Base-by-base conservation (phyloP, 2,329 filamentous ascomycete species). In the Phaeoacremonium minimum region DNA sequence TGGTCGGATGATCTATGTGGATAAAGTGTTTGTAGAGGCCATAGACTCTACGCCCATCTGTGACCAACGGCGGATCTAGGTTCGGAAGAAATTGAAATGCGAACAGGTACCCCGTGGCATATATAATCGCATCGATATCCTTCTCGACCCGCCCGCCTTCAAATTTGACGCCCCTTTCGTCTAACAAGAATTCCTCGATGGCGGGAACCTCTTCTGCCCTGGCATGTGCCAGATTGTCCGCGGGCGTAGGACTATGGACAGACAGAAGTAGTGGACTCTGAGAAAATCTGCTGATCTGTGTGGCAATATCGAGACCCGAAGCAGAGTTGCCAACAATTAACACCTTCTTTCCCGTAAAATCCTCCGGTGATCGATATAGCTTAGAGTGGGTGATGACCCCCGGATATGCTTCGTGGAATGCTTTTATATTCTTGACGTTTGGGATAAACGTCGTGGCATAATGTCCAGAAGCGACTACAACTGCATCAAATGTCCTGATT, bases 91-190 rank as follows among this genome's bases (percentile, higher is more conserved):
- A 96, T 0, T 89, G 88, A 40, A 85, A 85, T 5, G 83, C 81
- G 61, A 87, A 95, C 38, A 95, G 76, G 51, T 94, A 97, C 1
- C 91, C 91, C 0, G 91, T 96, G 56, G 87, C 90, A 59, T 91
- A 96, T 18, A 97, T 56, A 6, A 96, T 65, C 2, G 78, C 75
- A 51, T 96, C 90, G 38, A 97, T 61, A 20, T 80, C 66, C 4
- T 63, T 63, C 51, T 88, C 85, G 8, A 83, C 53, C 0, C 67
- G 68, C 1, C 82, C 83, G 48, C 87, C 74, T 32, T 66, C 64
- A 38, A 89, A 85, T n/a, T 69, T 62, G 3, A 88, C 71, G 4
- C 74, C 80, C 43, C 78, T 71, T 35, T 73, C 63, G 4, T 71
- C 60, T 0, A 66, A 53, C 11, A 71, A 59, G 46, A 69, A 85